Percentiles rank a stretch among this genome's conserved stretches.
Evolutionary conservation across 2,329 filamentous ascomycete species (phyloP).

Genomic region (Ophiocordyceps camponoti-floridani): DNA sequence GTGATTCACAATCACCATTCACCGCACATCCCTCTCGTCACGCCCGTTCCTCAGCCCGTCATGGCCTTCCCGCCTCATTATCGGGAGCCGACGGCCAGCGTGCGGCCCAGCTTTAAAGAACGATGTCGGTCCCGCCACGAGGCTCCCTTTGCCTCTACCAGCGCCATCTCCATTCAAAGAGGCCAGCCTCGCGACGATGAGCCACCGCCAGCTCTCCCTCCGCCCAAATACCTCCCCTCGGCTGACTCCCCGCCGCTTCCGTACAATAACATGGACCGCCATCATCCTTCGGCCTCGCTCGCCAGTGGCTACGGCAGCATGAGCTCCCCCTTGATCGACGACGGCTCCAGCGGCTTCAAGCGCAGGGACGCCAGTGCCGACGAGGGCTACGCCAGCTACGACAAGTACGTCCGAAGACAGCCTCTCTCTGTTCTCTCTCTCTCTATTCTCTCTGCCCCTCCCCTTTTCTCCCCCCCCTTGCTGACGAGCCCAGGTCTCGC

Average conservation of each 20-base stretch:
- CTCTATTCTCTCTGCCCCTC: background rate
- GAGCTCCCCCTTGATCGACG: slow-evolving; percentile 16
- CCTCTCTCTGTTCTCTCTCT: background rate
- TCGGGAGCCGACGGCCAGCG: slow-evolving; percentile 12
- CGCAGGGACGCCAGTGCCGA: slow-evolving; percentile 16
- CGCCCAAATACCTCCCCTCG: slow-evolving; percentile 20
- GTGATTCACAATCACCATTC: too few relatives aligned
- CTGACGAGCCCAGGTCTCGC: slow-evolving; percentile 16
- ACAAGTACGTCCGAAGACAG: background rate
- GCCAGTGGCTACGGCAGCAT: slow-evolving; percentile 23
- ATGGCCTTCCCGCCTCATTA: slow-evolving; percentile 20
- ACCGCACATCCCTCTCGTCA: background rate
- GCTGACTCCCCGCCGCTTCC: slow-evolving; percentile 13
- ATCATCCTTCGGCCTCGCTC: slow-evolving; percentile 8
- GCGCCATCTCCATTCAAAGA: slow-evolving; percentile 25
- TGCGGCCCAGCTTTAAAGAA: background rate
- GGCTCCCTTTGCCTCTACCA: too few relatives aligned
- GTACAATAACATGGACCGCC: slow-evolving; percentile 9
- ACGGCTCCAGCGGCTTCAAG: slow-evolving; percentile 14
- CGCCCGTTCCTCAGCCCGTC: background rate
- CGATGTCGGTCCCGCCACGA: too few relatives aligned
- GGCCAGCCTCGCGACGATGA: slow-evolving; percentile 14
- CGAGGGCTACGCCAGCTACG: slow-evolving; percentile 25
- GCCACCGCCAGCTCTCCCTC: slow-evolving; percentile 27
- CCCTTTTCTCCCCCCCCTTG: background rate